Conservation (phyloP, 208 protist species). For the Wallacemonas sp. region DNA sequence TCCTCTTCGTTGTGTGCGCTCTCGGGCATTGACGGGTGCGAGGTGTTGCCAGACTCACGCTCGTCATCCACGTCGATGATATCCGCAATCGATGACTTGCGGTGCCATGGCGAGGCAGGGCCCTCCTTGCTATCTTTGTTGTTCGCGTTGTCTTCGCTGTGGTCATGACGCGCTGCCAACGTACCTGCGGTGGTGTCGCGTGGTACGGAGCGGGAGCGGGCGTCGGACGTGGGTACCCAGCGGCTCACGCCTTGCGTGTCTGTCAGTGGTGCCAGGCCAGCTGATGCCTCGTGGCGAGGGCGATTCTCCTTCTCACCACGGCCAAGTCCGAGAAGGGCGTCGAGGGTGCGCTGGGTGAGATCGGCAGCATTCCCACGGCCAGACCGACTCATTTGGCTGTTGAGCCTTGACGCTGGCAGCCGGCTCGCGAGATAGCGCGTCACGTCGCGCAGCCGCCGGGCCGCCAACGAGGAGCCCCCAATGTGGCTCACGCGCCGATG, state of each 20-base stretch:
- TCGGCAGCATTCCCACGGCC: no score
- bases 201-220: constrained; percentile 3
- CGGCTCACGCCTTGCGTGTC: not conserved
- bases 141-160: not conserved
- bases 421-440: not conserved
- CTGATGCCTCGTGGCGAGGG: not conserved
- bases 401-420: not conserved
- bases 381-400: no score
- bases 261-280: not conserved
- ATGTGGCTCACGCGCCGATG: not conserved
- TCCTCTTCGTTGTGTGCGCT: no score
- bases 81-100: not conserved
- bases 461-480: not conserved
- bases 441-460: constrained; percentile 2
- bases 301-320: not conserved
- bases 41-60: not conserved
- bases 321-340: not conserved
- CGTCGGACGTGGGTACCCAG: not conserved
- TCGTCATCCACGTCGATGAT: constrained; percentile 9
- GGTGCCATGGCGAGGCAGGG: no score
- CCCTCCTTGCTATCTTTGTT: not conserved
- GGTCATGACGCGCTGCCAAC: not conserved
- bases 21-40: no score
- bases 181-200: constrained; percentile 7
- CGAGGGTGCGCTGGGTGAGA: not conserved